Base-by-base conservation (phyloP, 2,329 filamentous ascomycete species). In the Penicillium brevicompactum region DNA sequence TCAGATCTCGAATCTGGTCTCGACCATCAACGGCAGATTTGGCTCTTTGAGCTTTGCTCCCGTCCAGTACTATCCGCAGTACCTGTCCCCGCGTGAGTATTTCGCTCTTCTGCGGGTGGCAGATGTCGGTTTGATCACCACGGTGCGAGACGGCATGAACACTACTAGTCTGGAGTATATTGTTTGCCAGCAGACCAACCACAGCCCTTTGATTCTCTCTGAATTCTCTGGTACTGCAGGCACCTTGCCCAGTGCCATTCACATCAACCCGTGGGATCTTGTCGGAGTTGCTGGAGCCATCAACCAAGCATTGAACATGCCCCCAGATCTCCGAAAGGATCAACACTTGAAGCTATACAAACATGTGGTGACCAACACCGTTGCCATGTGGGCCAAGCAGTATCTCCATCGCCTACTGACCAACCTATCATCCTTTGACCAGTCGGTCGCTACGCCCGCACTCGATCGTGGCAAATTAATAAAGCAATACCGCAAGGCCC, bases 231-330 rank as follows among this genome's bases (percentile, higher is more conserved):
- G 93, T 55, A 97, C 93, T 1, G 92, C 93, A 31, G 90, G 90
- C 51, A 94, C 88, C 53, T 82, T 97, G 37, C 84, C 85, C 58
- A 89, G 90, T 67, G 93, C 93, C 31, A 92, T 96, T 58, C 91
- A 96, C 74, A 96, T 97, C 79, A 97, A 97, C 76, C 93, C 93
- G 1, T 97, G 92, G 91, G 92, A 97, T 70, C 82, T 93, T 51
- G 86, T 83, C 24, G 90, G 90, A 34, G 92, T 96, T 13, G 92
- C 92, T 4, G 84, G 88, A 49, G 87, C 91, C 61, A 92, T 97
- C 70, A 84, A 96, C 68, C 78, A 86, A 50, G 93, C 92, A 4
- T 81, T 97, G 56, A 88, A 84, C 24, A 93, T 96, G 89, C 78
- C 85, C 0, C 74, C 81, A 1, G 82, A 85, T 9, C 81, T 87